Conservation (phyloP, 371 early-diverging fungal genomes). For the Phascolomyces articulosus region DNA sequence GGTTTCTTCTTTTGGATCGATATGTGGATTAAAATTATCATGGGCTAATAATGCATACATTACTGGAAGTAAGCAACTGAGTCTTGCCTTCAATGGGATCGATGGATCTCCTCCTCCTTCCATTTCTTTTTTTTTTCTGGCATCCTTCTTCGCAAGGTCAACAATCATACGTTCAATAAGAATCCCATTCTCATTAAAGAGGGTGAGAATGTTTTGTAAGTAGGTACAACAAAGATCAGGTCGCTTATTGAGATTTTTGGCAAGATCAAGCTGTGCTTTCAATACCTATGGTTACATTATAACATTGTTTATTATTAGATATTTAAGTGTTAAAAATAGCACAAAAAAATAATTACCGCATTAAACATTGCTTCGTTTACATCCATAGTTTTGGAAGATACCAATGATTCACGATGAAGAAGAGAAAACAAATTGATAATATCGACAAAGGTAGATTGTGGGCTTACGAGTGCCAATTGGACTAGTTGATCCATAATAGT, state of each 20-base stretch:
- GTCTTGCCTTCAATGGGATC: slow-evolving; percentile 41
- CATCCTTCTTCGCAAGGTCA: slow-evolving; percentile 20
- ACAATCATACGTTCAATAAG: slow-evolving; percentile 55
- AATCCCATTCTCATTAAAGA: slow-evolving; percentile 75
- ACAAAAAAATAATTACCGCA: slow-evolving; percentile 25
- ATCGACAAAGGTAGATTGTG: slow-evolving; percentile 51
- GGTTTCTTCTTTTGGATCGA: slow-evolving; percentile 66
- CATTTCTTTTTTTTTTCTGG: slow-evolving; percentile 40
- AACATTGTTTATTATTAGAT: slow-evolving; percentile 18
- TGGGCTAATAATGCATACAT: slow-evolving; percentile 64
- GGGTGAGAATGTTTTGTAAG: slow-evolving; percentile 54
- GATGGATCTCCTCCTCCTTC: slow-evolving; percentile 28
- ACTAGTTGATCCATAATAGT: slow-evolving; percentile 57
- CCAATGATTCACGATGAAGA: slow-evolving; percentile 50
- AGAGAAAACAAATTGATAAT: slow-evolving; percentile 54
- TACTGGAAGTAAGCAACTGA: slow-evolving; percentile 71
- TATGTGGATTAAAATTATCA: slow-evolving; percentile 62
- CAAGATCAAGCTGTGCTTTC: slow-evolving; percentile 47
- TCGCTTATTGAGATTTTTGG: slow-evolving; percentile 50
- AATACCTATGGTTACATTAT: background rate
- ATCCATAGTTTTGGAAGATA: slow-evolving; percentile 12
- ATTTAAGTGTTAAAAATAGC: too few species aligned
- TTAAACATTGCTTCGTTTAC: slow-evolving; percentile 51
- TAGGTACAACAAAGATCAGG: slow-evolving; percentile 62
- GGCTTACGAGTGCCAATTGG: slow-evolving; percentile 62